phyloP scores from a whole-genome alignment of 2,329 filamentous ascomycete genomes.

The Beauveria caledonica region DNA sequence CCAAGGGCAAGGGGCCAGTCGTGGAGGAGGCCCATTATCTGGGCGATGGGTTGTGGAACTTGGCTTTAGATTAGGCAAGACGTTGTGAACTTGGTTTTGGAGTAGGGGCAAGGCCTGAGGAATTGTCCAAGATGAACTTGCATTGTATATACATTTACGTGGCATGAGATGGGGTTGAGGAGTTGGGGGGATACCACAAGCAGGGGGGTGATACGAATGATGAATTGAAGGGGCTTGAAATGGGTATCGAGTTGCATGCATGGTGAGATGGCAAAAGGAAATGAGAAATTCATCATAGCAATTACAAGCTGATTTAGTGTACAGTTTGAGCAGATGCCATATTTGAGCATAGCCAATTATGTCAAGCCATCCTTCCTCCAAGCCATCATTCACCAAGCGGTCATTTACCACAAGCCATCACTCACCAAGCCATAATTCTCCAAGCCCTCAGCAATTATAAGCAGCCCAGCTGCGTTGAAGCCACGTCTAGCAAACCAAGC shows the following conservation, averaged over 20 bases:
- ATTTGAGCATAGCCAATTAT: not conserved
- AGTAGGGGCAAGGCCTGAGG: not conserved
- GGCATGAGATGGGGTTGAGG: constrained; percentile 1
- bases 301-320: not conserved
- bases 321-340: not conserved
- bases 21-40: constrained; percentile 91
- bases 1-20: constrained; percentile 86
- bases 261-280: not conserved
- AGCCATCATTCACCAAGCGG: not conserved
- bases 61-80: constrained; percentile 41
- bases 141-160: constrained; percentile 1
- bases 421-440: not conserved
- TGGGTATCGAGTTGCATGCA: not conserved
- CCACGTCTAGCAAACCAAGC: not conserved
- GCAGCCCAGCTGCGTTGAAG: not conserved
- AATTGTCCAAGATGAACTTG: not conserved
- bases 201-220: not conserved
- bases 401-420: no score
- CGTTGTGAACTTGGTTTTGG: not conserved
- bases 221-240: not conserved
- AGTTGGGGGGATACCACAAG: not conserved
- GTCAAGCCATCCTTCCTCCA: not conserved
- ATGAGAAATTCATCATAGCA: not conserved
- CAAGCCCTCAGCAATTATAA: not conserved
- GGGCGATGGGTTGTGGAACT: constrained; percentile 86